Percentiles rank a stretch among this genome's conserved stretches.
These are phyloP conservation scores for Cyberlindnera veronae DNA, from an alignment of 805 yeast genomes.

Conservation along the genomic window DNA sequence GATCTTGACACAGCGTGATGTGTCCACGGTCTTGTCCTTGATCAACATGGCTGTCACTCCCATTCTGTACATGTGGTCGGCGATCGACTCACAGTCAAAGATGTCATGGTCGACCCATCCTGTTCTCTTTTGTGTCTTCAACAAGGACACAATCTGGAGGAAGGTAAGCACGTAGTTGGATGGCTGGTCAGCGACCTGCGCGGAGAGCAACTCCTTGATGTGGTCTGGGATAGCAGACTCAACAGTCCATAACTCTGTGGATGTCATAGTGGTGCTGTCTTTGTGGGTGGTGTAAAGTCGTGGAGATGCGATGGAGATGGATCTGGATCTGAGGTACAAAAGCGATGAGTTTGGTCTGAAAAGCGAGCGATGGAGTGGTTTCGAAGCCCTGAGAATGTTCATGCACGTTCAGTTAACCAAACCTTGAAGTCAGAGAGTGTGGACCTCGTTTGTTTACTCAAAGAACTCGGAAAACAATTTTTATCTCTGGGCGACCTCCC, in stretches of 20 bases:
- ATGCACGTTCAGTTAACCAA: too few relatives aligned
- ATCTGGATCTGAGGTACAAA: too few relatives aligned
- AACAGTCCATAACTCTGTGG: slow-evolving; percentile 45
- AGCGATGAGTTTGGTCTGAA: too few relatives aligned
- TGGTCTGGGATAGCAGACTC: slow-evolving; percentile 49
- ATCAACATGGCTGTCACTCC: slow-evolving; percentile 73
- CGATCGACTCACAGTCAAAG: slow-evolving; percentile 53
- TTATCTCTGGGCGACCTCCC: too few relatives aligned
- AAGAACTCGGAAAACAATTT: too few relatives aligned
- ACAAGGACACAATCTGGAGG: slow-evolving; percentile 61
- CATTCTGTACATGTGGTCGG: slow-evolving; percentile 98
- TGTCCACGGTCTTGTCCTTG: slow-evolving; percentile 47
- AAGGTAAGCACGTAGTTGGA: slow-evolving; percentile 53
- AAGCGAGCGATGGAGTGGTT: too few relatives aligned
- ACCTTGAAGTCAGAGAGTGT: too few relatives aligned
- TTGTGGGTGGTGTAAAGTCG: background rate
- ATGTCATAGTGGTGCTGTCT: slow-evolving; percentile 9
- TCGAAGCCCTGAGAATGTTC: too few relatives aligned
- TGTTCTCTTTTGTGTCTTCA: slow-evolving; percentile 81
- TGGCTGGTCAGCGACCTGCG: slow-evolving; percentile 18
- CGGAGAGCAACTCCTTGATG: slow-evolving; percentile 34
- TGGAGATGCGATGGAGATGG: background rate
- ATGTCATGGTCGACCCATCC: slow-evolving; percentile 82
- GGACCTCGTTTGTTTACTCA: too few relatives aligned
- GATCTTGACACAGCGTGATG: slow-evolving; percentile 72